These are phyloP conservation scores for Pascua guehoae DNA, from an alignment of 1,284 basidiomycete species.

Conservation along the genomic window DNA sequence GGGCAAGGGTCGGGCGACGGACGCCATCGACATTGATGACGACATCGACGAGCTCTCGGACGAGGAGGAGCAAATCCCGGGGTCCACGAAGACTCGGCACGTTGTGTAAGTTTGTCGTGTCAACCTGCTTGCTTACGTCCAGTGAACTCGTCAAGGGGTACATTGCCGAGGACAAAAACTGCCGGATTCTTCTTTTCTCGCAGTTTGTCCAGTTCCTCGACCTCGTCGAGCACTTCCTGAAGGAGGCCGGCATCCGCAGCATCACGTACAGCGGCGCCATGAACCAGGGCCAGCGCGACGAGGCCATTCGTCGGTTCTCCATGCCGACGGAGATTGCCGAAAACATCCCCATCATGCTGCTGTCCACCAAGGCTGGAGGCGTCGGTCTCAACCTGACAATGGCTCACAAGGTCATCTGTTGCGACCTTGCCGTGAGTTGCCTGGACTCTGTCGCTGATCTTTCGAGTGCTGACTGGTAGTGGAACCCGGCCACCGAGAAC, in stretches of 20 bases:
- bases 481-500: slow-evolving; percentile 46
- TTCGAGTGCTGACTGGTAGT: slow-evolving; percentile 15
- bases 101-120: slow-evolving; percentile 27
- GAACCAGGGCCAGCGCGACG: slow-evolving; percentile 34
- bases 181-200: slow-evolving; percentile 39
- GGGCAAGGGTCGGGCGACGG: slow-evolving; percentile 7
- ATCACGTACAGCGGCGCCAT: slow-evolving; percentile 44
- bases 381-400: slow-evolving; percentile 44
- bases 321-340: slow-evolving; percentile 20
- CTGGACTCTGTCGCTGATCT: not conserved
- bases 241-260: slow-evolving; percentile 23
- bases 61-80: slow-evolving; percentile 16
- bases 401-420: slow-evolving; percentile 36
- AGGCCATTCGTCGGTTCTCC: slow-evolving; percentile 36
- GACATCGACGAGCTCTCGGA: slow-evolving; percentile 1
- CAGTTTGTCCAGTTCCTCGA: slow-evolving; percentile 47
- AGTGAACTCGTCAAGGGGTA: slow-evolving; percentile 31
- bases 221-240: slow-evolving; percentile 31
- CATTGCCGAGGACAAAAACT: slow-evolving; percentile 24
- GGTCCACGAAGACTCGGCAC: slow-evolving; percentile 41
- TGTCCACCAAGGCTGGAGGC: slow-evolving; percentile 46
- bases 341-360: slow-evolving; percentile 41
- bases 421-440: slow-evolving; percentile 13
- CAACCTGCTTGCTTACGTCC: not conserved
- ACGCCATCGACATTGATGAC: slow-evolving; percentile 3